Conservation (phyloP, 2,329 filamentous ascomycete genomes). For the Lasiodiplodia citricola region DNA sequence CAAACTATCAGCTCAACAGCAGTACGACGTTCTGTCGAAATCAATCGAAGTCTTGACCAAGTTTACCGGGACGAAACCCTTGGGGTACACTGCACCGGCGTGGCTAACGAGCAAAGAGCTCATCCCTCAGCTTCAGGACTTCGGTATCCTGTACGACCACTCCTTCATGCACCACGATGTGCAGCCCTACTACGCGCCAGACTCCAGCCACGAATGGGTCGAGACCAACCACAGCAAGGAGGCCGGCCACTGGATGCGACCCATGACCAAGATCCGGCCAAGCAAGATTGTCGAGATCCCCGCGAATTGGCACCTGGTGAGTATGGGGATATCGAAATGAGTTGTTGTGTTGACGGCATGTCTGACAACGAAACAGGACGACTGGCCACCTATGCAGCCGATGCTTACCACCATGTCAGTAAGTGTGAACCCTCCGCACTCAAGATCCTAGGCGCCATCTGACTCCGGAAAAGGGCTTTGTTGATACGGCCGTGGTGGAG, state of each 20-base stretch:
- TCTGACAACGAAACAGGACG: constrained; percentile 39
- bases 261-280: constrained; percentile 40
- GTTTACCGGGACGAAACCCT: constrained; percentile 48
- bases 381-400: constrained; percentile 53
- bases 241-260: constrained; percentile 46
- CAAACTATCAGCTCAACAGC: constrained; percentile 33
- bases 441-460: background rate
- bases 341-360: background rate
- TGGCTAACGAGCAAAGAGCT: constrained; percentile 48
- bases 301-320: constrained; percentile 49
- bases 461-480: constrained; percentile 43
- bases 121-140: constrained; percentile 48
- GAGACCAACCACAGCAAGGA: constrained; percentile 40
- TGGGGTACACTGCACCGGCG: constrained; percentile 52
- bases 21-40: constrained; percentile 44
- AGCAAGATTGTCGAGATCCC: constrained; percentile 52
- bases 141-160: constrained; percentile 54
- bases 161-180: constrained; percentile 57
- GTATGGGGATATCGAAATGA: background rate
- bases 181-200: constrained; percentile 46
- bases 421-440: background rate
- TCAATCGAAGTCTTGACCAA: constrained; percentile 47
- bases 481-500: constrained; percentile 50
- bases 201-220: constrained; percentile 34
- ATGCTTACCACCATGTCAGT: constrained; percentile 30